Evolutionary conservation across 2,329 filamentous ascomycete genomes (phyloP).

Genomic region (Colletotrichum endophyticum): DNA sequence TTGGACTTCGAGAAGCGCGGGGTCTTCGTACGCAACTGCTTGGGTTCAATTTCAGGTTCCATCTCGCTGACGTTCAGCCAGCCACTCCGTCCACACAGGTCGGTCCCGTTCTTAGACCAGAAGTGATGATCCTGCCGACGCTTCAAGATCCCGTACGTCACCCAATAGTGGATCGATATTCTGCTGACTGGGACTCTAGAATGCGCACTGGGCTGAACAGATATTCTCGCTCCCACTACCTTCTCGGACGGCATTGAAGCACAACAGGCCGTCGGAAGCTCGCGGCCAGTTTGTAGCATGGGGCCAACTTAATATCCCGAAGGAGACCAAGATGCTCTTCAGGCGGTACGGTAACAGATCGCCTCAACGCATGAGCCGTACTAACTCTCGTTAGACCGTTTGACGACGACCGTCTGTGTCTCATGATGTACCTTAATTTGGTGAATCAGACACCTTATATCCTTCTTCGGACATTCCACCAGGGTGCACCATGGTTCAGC

Average conservation of each 20-base stretch:
- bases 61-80: slow-evolving; percentile 6
- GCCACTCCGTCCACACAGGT: slow-evolving; percentile 40
- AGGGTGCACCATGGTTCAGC: slow-evolving; percentile 49
- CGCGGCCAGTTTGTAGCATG: slow-evolving; percentile 50
- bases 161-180: background rate
- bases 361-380: background rate
- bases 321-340: slow-evolving; percentile 57
- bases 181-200: slow-evolving; percentile 35
- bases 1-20: slow-evolving; percentile 57
- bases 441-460: slow-evolving; percentile 50
- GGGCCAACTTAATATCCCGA: slow-evolving; percentile 48
- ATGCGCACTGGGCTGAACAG: slow-evolving; percentile 64
- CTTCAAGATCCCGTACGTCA: slow-evolving; percentile 26
- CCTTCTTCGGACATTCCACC: slow-evolving; percentile 48
- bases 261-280: slow-evolving; percentile 42
- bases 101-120: slow-evolving; percentile 37
- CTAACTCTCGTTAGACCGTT: slow-evolving; percentile 2
- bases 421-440: slow-evolving; percentile 56
- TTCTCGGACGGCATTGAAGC: slow-evolving; percentile 53
- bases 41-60: background rate
- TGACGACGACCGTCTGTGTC: slow-evolving; percentile 53
- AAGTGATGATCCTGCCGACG: slow-evolving; percentile 28
- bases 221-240: slow-evolving; percentile 63
- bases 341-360: slow-evolving; percentile 47
- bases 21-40: slow-evolving; percentile 50